phyloP scores from a whole-genome alignment of 257 asterid genomes.

The Nicotiana benthamiana region DNA sequence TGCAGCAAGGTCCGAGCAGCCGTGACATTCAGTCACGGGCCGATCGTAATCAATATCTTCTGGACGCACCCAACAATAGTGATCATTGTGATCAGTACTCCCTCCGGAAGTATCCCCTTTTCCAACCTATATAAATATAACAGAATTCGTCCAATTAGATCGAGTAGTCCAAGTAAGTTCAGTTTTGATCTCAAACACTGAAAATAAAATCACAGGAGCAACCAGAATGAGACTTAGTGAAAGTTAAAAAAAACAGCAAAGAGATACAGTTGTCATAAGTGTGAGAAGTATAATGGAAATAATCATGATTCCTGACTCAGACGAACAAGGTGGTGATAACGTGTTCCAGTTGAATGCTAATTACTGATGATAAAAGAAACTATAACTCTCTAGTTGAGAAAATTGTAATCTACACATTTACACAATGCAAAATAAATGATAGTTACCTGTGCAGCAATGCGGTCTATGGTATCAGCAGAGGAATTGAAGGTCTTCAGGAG shows the following conservation, averaged over 20 bases:
- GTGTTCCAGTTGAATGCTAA: not conserved
- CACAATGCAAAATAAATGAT: not conserved
- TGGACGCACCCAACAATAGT: slow-evolving; percentile 91
- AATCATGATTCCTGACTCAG: not conserved
- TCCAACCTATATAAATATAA: slow-evolving; percentile 56
- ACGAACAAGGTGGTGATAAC: not conserved
- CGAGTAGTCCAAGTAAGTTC: not conserved
- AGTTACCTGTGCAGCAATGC: slow-evolving; percentile 67
- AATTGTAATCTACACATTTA: not conserved
- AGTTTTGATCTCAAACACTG: not conserved
- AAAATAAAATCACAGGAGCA: not conserved
- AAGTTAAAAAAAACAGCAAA: not conserved
- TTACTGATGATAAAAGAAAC: not conserved
- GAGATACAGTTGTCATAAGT: not conserved
- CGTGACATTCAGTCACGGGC: slow-evolving; percentile 46
- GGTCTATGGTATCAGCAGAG: slow-evolving; percentile 72
- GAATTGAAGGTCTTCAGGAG: slow-evolving; percentile 84
- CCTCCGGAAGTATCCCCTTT: slow-evolving; percentile 70
- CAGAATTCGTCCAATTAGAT: not conserved
- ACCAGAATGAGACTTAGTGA: not conserved
- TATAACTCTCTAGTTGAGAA: not conserved
- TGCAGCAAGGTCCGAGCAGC: slow-evolving; percentile 91
- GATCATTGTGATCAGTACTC: slow-evolving; percentile 50
- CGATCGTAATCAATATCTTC: slow-evolving; percentile 82
- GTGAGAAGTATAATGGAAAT: not conserved